Evolutionary conservation across 2,329 filamentous ascomycete genomes (phyloP).

Genomic region (Anisogramma anomala): DNA sequence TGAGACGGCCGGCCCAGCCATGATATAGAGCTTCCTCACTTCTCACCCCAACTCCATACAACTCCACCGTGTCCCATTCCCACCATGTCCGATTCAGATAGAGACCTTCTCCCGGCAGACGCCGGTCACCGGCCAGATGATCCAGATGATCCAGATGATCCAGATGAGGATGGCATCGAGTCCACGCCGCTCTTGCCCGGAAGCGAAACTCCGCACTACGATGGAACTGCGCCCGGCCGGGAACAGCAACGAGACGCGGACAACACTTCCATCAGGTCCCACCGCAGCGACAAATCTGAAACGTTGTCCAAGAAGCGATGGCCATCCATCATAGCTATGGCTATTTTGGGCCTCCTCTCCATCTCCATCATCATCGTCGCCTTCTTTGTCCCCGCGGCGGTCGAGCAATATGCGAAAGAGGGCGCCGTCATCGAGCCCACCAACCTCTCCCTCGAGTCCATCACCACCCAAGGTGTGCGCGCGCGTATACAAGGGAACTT

Average conservation of each 20-base stretch:
- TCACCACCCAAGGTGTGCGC: constrained; percentile 66
- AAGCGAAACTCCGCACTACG: constrained; percentile 27
- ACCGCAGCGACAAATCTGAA: constrained; percentile 13
- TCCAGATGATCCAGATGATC: no score
- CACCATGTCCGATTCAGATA: constrained; percentile 34
- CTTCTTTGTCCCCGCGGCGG: constrained; percentile 68
- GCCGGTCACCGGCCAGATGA: constrained; percentile 19
- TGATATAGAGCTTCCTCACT: no score
- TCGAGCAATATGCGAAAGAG: constrained; percentile 78
- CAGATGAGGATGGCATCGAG: constrained; percentile 31
- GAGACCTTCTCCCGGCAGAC: constrained; percentile 30
- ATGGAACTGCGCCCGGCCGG: constrained; percentile 23
- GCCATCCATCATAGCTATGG: constrained; percentile 67
- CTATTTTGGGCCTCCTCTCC: constrained; percentile 49
- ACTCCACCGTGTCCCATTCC: no score
- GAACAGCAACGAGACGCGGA: constrained; percentile 21
- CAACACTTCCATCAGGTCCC: constrained; percentile 22
- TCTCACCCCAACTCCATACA: no score
- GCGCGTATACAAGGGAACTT: constrained; percentile 76
- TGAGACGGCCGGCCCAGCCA: no score
- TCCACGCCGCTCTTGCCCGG: constrained; percentile 41
- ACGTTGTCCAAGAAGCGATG: constrained; percentile 45
- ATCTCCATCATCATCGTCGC: constrained; percentile 63
- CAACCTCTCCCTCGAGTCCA: constrained; percentile 71
- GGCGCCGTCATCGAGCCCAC: constrained; percentile 74